Conservation (phyloP, 2,329 filamentous ascomycete genomes). For the Ophiocordyceps australis region DNA sequence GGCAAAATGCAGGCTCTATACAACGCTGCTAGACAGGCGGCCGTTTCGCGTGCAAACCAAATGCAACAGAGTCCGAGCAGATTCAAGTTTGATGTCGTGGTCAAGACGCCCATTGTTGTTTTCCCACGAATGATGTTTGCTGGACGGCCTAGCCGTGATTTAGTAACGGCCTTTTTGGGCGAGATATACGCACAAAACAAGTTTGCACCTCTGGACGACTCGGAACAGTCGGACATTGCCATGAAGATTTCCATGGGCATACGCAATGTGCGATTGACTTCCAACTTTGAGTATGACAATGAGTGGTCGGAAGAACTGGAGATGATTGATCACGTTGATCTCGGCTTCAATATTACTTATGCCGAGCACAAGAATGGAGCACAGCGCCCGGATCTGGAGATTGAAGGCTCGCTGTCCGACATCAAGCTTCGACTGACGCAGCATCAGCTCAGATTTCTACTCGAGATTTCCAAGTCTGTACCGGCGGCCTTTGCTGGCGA, state of each 20-base stretch:
- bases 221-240: conserved; percentile 51
- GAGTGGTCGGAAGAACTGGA: conserved; percentile 69
- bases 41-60: conserved; percentile 82
- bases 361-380: conserved; percentile 64
- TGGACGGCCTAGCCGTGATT: conserved; percentile 54
- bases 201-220: conserved; percentile 71
- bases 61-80: conserved; percentile 79
- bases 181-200: conserved; percentile 96
- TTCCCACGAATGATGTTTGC: conserved; percentile 68
- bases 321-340: conserved; percentile 91
- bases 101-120: conserved; percentile 90
- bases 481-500: conserved; percentile 60
- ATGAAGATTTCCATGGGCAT: conserved; percentile 88
- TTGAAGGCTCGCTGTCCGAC: conserved; percentile 83
- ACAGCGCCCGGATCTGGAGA: conserved; percentile 76
- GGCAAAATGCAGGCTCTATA: conserved; percentile 99
- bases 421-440: conserved; percentile 82
- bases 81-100: conserved; percentile 82
- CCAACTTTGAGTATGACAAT: conserved; percentile 64
- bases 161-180: conserved; percentile 82
- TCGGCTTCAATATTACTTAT: conserved; percentile 84
- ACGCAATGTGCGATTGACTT: conserved; percentile 79
- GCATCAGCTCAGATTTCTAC: conserved; percentile 73
- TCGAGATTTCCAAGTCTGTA: conserved; percentile 76
- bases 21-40: conserved; percentile 88